phyloP scores from a whole-genome alignment of 2,329 filamentous ascomycete species.

The Sporothrix brasiliensis region DNA sequence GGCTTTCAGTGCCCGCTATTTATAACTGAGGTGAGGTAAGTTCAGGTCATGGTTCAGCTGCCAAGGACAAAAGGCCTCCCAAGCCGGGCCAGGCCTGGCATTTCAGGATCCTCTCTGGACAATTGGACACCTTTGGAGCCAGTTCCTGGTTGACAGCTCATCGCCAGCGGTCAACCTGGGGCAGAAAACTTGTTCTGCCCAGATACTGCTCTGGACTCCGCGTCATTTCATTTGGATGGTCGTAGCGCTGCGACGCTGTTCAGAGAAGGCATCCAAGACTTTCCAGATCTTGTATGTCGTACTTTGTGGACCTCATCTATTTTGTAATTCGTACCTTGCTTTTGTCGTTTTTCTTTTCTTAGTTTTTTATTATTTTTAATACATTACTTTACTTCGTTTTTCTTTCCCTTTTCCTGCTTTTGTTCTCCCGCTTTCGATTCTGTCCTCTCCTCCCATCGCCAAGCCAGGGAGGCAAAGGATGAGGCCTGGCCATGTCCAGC shows the following conservation, averaged over 20 bases:
- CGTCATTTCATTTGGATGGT: conserved; percentile 18
- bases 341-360: not conserved
- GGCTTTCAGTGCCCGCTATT: not conserved
- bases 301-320: not conserved
- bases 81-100: not conserved
- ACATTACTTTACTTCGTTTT: not conserved
- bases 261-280: not conserved
- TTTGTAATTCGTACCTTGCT: no score
- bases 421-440: not conserved
- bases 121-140: not conserved
- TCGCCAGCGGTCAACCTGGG: conserved; percentile 1
- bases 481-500: conserved; percentile 3
- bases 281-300: no score
- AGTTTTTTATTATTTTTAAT: not conserved
- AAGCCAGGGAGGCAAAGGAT: not conserved
- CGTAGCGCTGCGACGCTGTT: conserved; percentile 18
- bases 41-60: not conserved
- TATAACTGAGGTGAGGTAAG: no score
- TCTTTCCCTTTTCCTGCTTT: not conserved
- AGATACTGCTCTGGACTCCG: not conserved
- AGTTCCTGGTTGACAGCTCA: conserved; percentile 8
- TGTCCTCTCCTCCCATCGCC: not conserved
- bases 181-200: not conserved
- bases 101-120: not conserved
- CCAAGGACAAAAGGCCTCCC: conserved; percentile 17